phyloP scores from a whole-genome alignment of 1,139 yeast genomes.

The Torulaspora pretoriensis region DNA sequence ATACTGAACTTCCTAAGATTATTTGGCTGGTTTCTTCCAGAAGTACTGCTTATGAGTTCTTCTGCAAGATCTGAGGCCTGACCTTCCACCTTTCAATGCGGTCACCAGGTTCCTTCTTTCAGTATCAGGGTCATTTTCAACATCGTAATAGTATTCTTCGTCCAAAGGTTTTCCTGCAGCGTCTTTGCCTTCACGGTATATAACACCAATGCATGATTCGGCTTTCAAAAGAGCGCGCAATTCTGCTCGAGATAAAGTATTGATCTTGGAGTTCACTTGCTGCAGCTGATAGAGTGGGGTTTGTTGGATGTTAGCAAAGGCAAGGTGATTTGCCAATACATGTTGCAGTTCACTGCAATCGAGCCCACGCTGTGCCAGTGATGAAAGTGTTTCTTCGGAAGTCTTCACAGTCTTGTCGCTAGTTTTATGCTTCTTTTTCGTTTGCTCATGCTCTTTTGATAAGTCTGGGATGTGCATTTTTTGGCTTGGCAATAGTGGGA shows the following conservation, averaged over 20 bases:
- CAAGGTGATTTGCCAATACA: conserved; percentile 75
- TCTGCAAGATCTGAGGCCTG: conserved; percentile 82
- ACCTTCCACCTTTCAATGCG: conserved; percentile 72
- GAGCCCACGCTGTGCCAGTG: conserved; percentile 15
- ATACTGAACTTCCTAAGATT: conserved; percentile 1
- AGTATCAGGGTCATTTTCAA: conserved; percentile 71
- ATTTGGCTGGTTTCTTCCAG: conserved; percentile 65
- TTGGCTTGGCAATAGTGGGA: conserved; percentile 8
- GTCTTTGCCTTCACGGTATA: conserved; percentile 84
- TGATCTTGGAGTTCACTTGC: conserved; percentile 51
- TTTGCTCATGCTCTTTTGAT: conserved; percentile 13
- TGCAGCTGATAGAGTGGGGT: conserved; percentile 73
- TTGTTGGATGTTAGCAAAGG: conserved; percentile 82
- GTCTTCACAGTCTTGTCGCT: conserved; percentile 1
- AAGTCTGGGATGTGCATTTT: conserved; percentile 4
- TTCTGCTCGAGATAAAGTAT: conserved; percentile 45
- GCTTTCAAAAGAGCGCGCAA: conserved; percentile 41
- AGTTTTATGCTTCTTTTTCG: conserved; percentile 11
- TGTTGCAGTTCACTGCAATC: conserved; percentile 47
- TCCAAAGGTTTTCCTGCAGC: conserved; percentile 94
- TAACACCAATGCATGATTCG: conserved; percentile 66
- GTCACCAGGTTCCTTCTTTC: conserved; percentile 68
- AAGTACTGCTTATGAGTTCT: conserved; percentile 89
- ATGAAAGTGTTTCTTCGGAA: conserved; percentile 5
- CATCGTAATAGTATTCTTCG: conserved; percentile 86